phyloP scores from a whole-genome alignment of 2,329 filamentous ascomycete genomes.

The Clarireedia homoeocarpa region DNA sequence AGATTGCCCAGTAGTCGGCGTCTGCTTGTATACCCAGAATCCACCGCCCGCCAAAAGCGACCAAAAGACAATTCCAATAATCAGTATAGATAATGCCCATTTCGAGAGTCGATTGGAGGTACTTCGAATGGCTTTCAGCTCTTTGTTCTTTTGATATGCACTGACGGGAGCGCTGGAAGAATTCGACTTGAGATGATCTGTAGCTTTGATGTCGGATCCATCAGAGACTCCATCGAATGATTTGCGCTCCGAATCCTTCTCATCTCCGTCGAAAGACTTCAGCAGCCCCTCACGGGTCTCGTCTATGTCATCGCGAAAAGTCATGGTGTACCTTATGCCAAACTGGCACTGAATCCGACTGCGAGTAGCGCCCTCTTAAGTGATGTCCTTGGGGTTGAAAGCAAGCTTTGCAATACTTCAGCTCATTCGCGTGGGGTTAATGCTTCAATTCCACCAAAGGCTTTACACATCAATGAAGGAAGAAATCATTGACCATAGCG shows the following conservation, averaged over 20 bases:
- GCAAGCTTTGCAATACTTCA: neutral
- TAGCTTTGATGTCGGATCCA: slow-evolving; percentile 35
- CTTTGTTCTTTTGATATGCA: slow-evolving; percentile 16
- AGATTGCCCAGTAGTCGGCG: slow-evolving; percentile 46
- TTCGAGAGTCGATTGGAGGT: slow-evolving; percentile 23
- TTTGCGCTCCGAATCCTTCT: slow-evolving; percentile 25
- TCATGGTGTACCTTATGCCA: neutral
- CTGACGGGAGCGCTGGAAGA: slow-evolving; percentile 24
- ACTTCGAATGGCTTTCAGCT: slow-evolving; percentile 17
- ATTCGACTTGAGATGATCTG: slow-evolving; percentile 33
- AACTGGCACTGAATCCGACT: neutral
- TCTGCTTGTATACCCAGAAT: slow-evolving; percentile 26
- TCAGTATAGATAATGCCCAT: slow-evolving; percentile 22
- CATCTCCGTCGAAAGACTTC: slow-evolving; percentile 19
- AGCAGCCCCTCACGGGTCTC: slow-evolving; percentile 28
- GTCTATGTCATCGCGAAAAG: slow-evolving; percentile 12
- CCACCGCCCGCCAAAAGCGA: slow-evolving; percentile 25
- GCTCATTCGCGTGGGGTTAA: neutral
- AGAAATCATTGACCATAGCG: no score
- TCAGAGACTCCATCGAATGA: slow-evolving; percentile 29
- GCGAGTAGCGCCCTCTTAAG: no score
- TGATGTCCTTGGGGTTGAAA: neutral
- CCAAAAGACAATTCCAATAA: slow-evolving; percentile 24
- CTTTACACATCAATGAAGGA: no score
- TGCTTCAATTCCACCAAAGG: no score